phyloP scores from a whole-genome alignment of 306 rosid genomes.

The Rubus parviflorus region DNA sequence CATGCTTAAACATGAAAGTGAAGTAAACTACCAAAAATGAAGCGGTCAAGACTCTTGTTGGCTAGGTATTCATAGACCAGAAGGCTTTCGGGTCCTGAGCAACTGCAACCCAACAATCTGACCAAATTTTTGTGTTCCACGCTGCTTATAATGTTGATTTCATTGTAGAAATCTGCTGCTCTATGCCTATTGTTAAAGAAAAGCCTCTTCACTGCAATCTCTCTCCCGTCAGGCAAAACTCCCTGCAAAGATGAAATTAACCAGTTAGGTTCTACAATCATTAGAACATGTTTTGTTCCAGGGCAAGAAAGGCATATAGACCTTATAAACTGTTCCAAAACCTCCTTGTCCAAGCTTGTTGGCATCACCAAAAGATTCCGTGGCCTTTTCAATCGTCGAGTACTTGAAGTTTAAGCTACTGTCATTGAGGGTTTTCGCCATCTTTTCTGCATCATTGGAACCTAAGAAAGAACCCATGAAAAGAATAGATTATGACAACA shows the following conservation, averaged over 20 bases:
- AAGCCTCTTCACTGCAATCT: constrained; percentile 89
- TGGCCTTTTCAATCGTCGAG: constrained; percentile 83
- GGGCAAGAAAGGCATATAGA: constrained; percentile 16
- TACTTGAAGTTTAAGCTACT: constrained; percentile 87
- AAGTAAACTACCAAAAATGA: constrained; percentile 65
- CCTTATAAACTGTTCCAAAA: constrained; percentile 91
- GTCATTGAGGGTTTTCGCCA: constrained; percentile 61
- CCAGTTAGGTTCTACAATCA: not conserved
- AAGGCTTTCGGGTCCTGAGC: constrained; percentile 96
- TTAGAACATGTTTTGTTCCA: not conserved
- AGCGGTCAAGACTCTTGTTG: constrained; percentile 83
- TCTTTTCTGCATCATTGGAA: constrained; percentile 63
- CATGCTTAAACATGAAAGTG: not conserved
- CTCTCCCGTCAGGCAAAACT: constrained; percentile 78
- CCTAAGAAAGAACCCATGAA: constrained; percentile 35
- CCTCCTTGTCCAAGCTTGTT: constrained; percentile 98
- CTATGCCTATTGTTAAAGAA: constrained; percentile 82
- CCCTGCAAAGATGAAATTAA: constrained; percentile 42
- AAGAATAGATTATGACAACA: not conserved
- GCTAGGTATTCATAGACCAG: constrained; percentile 81
- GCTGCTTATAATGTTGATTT: constrained; percentile 79
- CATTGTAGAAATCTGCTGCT: constrained; percentile 83
- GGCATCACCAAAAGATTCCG: constrained; percentile 50
- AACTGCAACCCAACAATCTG: constrained; percentile 83
- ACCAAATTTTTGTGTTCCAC: constrained; percentile 87